A percentile compares a stretch with the other conserved stretches of the same genome.
Conservation (phyloP, 169 alveolate genomes). For the Fabrea salina region DNA sequence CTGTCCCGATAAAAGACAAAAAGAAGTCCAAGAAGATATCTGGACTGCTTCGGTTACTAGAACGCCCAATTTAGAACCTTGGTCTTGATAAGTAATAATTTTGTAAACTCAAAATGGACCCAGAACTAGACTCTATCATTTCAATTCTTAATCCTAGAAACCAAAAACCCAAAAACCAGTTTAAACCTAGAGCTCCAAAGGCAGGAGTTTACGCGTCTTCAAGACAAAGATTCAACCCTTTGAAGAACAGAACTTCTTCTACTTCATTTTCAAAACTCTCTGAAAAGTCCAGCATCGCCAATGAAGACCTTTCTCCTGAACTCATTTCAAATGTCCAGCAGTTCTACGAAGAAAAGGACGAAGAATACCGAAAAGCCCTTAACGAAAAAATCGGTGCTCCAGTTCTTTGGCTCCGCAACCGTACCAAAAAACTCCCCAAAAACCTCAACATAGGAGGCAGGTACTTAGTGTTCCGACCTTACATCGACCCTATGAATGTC, state of each 20-base stretch:
- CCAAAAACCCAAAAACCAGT: too few species aligned
- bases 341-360: conserved; percentile 21
- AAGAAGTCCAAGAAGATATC: too few species aligned
- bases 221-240: too few species aligned
- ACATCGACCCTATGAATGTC: conserved; percentile 33
- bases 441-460: conserved; percentile 4
- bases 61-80: too few species aligned
- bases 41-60: too few species aligned
- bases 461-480: conserved; percentile 52
- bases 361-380: conserved; percentile 2
- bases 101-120: too few species aligned
- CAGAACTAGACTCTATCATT: conserved; percentile 10
- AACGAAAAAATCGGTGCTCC: conserved; percentile 25
- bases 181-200: too few species aligned
- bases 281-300: conserved; percentile 5
- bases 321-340: conserved; percentile 3
- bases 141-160: neutral
- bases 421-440: neutral
- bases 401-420: conserved; percentile 1
- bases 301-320: neutral
- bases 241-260: too few species aligned
- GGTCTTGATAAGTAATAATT: too few species aligned
- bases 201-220: too few species aligned
- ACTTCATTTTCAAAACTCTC: too few species aligned
- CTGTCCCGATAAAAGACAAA: too few species aligned